Conservation (phyloP, 805 yeast genomes). For the Saturnispora dispora region DNA sequence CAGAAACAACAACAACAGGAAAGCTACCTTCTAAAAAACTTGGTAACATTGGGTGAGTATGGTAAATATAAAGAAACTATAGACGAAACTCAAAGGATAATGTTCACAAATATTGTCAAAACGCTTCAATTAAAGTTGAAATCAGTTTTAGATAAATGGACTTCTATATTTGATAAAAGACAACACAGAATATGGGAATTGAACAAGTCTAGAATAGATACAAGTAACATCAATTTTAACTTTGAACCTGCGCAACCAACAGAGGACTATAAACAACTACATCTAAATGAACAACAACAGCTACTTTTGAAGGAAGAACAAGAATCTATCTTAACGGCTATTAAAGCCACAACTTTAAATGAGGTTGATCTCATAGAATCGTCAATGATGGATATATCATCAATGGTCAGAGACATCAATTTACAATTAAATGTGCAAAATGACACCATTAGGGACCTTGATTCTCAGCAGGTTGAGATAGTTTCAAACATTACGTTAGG, state of each 20-base stretch:
- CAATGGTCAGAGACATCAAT: constrained; percentile 64
- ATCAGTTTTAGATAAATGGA: constrained; percentile 35
- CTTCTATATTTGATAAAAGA: constrained; percentile 42
- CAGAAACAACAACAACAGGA: background rate
- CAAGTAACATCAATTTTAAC: constrained; percentile 16
- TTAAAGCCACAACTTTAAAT: constrained; percentile 51
- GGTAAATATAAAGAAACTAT: constrained; percentile 29
- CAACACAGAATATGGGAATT: constrained; percentile 33
- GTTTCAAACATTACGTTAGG: constrained; percentile 60
- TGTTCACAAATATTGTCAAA: constrained; percentile 41
- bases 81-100: constrained; percentile 32
- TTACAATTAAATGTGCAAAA: constrained; percentile 67
- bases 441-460: constrained; percentile 52
- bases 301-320: constrained; percentile 53
- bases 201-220: constrained; percentile 24
- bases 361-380: constrained; percentile 52
- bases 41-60: constrained; percentile 29
- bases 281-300: constrained; percentile 40
- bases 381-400: constrained; percentile 63
- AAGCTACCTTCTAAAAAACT: constrained; percentile 16
- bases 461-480: constrained; percentile 60
- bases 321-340: constrained; percentile 38
- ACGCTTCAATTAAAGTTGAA: constrained; percentile 39
- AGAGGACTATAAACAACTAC: constrained; percentile 29
- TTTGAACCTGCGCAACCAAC: constrained; percentile 12